Evolutionary conservation across 2,329 filamentous ascomycete species (phyloP), one percentile per base, ranked within the genome.

Genomic region (Bimuria novae-zelandiae): DNA sequence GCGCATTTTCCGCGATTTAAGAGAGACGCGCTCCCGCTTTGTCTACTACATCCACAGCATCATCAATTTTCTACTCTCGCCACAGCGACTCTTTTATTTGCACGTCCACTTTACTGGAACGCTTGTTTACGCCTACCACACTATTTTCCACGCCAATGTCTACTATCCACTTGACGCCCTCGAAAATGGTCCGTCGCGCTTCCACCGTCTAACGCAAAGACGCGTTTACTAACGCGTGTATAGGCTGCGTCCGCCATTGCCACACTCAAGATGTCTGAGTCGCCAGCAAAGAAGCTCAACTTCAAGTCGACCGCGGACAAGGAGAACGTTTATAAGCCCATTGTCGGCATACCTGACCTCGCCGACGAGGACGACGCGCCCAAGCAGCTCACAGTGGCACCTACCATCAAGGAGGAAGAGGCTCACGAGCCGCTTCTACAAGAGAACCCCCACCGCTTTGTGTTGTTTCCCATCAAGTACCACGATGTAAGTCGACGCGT

Each of bases 391-490:
- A 67, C 77, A 43, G 77, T 80, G 46, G 80, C 84, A 56, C 53
- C 70, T 61, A 82, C 76, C 62, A 80, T 80, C 69, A 84, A 82
- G 73, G 75, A 80, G 74, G 82, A 89, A 45, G 90, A 96, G 77
- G 83, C 83, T 52, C 84, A 92, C 52, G 94, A 99, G 83, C 94
- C 94, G 52, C 82, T 99, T 47, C 86, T 99, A 6, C 89, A 92
- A 75, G 94, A 97, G 80, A 99, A 99, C 80, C 89, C 92, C 58
- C 86, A 96, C 65, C 90, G 94, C 68, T 99, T 99, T 71, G 94
- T 99, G 54, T 84, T 99, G 58, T 99, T 99, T 80, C 94, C 94
- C 63, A 96, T 99, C 77, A 97, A 97, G 83, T 97, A 97, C 80
- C 92, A 97, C 71, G 93, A 97, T 88, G 93, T 97, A 79, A 78